Percentiles rank a stretch among this genome's conserved stretches.
These are phyloP conservation scores for Monascus purpureus DNA, from an alignment of 495 filamentous ascomycete genomes.

Conservation along the genomic window DNA sequence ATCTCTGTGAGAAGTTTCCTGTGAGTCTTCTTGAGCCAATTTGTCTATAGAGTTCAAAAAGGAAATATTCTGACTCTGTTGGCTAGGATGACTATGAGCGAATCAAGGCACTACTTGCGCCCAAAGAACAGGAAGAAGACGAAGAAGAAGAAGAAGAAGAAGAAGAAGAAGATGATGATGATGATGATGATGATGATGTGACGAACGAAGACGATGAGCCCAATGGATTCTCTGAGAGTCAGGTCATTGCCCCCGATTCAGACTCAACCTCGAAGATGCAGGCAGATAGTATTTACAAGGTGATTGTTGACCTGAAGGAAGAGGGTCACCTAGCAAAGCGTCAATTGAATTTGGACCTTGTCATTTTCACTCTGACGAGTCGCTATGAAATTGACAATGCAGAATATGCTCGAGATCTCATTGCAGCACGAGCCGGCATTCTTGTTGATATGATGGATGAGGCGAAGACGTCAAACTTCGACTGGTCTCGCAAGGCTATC, in stretches of 20 bases:
- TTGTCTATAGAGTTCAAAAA: too few relatives aligned
- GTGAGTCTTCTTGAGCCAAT: constrained; percentile 19
- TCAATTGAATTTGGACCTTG: constrained; percentile 25
- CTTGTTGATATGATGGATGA: constrained; percentile 25
- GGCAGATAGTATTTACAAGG: constrained; percentile 21
- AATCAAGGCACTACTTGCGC: constrained; percentile 18
- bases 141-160: constrained; percentile 10
- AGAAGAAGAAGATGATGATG: constrained; percentile 12
- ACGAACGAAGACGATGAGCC: constrained; percentile 5
- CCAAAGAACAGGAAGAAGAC: constrained; percentile 13
- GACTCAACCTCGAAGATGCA: constrained; percentile 20
- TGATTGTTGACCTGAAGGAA: constrained; percentile 23
- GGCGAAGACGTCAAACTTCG: constrained; percentile 20
- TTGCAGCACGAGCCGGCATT: constrained; percentile 16
- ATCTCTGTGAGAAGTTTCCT: constrained; percentile 37
- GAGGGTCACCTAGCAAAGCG: constrained; percentile 32
- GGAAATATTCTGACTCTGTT: constrained; percentile 2
- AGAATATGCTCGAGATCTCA: constrained; percentile 24
- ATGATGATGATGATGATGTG: constrained; percentile 10
- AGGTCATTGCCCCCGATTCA: constrained; percentile 14
- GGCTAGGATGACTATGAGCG: constrained; percentile 29
- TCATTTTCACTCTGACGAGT: constrained; percentile 15
- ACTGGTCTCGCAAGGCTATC: constrained; percentile 32
- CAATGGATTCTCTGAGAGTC: constrained; percentile 4
- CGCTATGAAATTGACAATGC: constrained; percentile 16